These are phyloP conservation scores for Mucor lusitanicus DNA, from an alignment of 371 early-diverging fungal genomes.

Conservation along the genomic window DNA sequence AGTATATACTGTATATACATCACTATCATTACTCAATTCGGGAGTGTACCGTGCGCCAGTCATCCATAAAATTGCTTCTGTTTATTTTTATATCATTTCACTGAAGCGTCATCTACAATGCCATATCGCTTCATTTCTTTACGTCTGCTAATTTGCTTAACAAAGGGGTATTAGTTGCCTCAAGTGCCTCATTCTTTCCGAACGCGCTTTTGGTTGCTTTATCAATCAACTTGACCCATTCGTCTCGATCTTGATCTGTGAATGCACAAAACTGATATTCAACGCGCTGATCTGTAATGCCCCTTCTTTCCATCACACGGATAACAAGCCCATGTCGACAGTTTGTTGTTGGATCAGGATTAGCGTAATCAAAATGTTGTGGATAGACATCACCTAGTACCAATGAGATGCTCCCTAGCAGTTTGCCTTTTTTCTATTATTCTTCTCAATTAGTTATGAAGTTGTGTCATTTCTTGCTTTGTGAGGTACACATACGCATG, in stretches of 20 bases:
- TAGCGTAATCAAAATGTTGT: not conserved
- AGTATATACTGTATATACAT: too few species aligned
- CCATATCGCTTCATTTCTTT: not conserved
- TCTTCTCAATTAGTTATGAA: not conserved
- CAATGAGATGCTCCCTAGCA: not conserved
- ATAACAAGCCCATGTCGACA: not conserved
- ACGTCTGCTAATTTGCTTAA: not conserved
- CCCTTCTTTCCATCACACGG: not conserved
- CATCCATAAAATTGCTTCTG: too few species aligned
- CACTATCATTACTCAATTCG: too few species aligned
- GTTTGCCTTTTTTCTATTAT: not conserved
- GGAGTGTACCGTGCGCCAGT: too few species aligned
- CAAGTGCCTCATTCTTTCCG: not conserved
- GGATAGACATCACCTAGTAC: not conserved
- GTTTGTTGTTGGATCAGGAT: not conserved
- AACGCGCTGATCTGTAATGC: not conserved
- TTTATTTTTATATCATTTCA: too few species aligned
- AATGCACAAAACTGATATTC: not conserved
- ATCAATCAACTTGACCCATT: not conserved
- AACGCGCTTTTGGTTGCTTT: not conserved
- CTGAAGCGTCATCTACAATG: too few species aligned
- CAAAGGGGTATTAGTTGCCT: not conserved
- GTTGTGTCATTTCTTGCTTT: not conserved
- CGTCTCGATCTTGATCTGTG: not conserved
- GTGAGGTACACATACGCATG: not conserved